A percentile compares a stretch with the other conserved stretches of the same genome.
phyloP scores from a whole-genome alignment of 139 green algal genomes.

The Chlamydomonas sp. region DNA sequence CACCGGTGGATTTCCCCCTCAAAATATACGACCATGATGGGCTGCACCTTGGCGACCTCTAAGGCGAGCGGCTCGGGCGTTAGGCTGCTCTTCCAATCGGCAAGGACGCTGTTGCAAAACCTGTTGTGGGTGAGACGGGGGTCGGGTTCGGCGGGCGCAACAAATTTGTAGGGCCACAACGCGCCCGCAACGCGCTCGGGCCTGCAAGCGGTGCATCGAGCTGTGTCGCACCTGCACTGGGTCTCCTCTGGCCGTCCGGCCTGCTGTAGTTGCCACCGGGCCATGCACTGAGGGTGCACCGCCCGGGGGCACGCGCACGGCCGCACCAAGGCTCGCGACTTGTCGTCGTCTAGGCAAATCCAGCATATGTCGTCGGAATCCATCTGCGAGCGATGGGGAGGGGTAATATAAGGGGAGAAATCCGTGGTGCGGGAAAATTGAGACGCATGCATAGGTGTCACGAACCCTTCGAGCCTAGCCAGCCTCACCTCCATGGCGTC shows the following conservation, averaged over 20 bases:
- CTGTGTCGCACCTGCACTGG: conserved; percentile 37
- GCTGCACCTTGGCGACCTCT: conserved; percentile 50
- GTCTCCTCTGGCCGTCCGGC: conserved; percentile 50
- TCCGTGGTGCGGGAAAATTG: no score
- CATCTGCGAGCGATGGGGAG: no score
- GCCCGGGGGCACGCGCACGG: conserved; percentile 53
- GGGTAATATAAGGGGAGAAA: no score
- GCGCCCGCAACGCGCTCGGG: not conserved
- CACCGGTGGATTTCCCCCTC: conserved; percentile 54
- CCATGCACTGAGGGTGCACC: conserved; percentile 50
- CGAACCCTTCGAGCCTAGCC: no score
- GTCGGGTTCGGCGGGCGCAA: no score
- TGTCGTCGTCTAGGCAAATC: conserved; percentile 53
- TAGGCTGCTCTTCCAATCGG: conserved; percentile 48
- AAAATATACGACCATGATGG: conserved; percentile 65
- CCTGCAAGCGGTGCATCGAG: not conserved
- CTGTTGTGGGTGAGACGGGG: conserved; percentile 5
- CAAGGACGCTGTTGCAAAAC: conserved; percentile 47
- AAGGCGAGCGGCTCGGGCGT: conserved; percentile 45
- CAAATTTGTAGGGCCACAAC: not conserved
- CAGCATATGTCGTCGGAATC: conserved; percentile 58
- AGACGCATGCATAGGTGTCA: no score
- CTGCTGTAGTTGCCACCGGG: conserved; percentile 57
- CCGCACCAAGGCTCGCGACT: conserved; percentile 23
- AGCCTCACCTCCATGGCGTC: no score